phyloP scores from a whole-genome alignment of 805 yeast genomes.

The Zygotorulaspora chibaensis region DNA sequence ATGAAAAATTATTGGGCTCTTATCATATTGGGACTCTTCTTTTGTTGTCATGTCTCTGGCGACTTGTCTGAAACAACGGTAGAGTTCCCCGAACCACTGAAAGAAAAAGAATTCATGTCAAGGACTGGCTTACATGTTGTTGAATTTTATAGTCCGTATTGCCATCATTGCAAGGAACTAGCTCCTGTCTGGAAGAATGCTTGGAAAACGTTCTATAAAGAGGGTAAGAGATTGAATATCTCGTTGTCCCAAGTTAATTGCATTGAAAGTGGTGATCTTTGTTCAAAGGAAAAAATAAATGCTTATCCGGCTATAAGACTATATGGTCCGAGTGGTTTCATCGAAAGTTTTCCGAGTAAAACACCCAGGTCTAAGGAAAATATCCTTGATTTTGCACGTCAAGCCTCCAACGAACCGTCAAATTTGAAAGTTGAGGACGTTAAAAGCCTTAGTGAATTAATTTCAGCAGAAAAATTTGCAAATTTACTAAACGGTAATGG shows the following conservation, averaged over 20 bases:
- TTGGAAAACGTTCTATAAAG: slow-evolving; percentile 45
- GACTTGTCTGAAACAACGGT: background rate
- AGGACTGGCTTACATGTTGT: slow-evolving; percentile 62
- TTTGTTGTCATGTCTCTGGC: background rate
- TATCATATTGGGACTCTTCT: background rate
- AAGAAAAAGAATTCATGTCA: slow-evolving; percentile 46
- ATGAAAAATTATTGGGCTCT: background rate
- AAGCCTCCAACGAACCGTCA: slow-evolving; percentile 46
- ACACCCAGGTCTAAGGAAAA: slow-evolving; percentile 45
- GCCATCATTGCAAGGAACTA: slow-evolving; percentile 71
- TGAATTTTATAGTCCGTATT: slow-evolving; percentile 88
- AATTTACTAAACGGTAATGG: slow-evolving; percentile 48
- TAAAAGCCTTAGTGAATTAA: slow-evolving; percentile 39
- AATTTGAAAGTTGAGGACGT: slow-evolving; percentile 36
- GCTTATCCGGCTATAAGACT: slow-evolving; percentile 71
- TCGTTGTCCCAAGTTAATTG: slow-evolving; percentile 80
- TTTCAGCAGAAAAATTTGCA: slow-evolving; percentile 43
- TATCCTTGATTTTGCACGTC: slow-evolving; percentile 50
- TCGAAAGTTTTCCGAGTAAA: slow-evolving; percentile 46
- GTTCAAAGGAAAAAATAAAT: slow-evolving; percentile 57
- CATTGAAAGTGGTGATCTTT: slow-evolving; percentile 79
- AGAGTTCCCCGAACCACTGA: slow-evolving; percentile 48
- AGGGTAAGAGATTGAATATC: slow-evolving; percentile 41
- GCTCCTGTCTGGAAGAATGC: slow-evolving; percentile 83
- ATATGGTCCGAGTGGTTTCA: slow-evolving; percentile 54